phyloP scores from a whole-genome alignment of 1,139 yeast genomes.

The Ogataea hybrid region DNA sequence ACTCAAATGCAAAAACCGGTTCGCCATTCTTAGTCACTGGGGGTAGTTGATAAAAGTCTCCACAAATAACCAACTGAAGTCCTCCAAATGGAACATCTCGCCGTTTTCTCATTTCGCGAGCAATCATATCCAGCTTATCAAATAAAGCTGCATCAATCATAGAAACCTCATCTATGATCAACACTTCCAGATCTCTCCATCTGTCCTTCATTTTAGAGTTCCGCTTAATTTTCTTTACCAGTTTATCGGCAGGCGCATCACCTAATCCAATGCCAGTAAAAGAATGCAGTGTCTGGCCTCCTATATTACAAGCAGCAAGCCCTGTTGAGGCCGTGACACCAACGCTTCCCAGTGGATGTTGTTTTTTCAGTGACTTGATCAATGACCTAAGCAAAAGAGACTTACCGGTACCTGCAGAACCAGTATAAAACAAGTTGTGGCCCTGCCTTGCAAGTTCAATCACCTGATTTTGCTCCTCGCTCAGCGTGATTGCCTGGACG shows the following conservation, averaged over 20 bases:
- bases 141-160: slow-evolving; percentile 81
- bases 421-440: slow-evolving; percentile 75
- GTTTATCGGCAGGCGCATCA: slow-evolving; percentile 38
- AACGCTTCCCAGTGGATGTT: slow-evolving; percentile 45
- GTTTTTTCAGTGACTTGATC: slow-evolving; percentile 54
- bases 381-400: slow-evolving; percentile 72
- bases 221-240: slow-evolving; percentile 55
- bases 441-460: slow-evolving; percentile 64
- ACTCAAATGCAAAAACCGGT: slow-evolving; percentile 71
- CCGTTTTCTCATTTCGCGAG: slow-evolving; percentile 47
- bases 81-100: slow-evolving; percentile 76
- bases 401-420: slow-evolving; percentile 97
- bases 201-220: slow-evolving; percentile 52
- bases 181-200: slow-evolving; percentile 63
- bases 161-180: slow-evolving; percentile 83
- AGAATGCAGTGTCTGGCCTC: slow-evolving; percentile 83
- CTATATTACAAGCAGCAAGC: slow-evolving; percentile 87
- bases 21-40: slow-evolving; percentile 56
- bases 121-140: slow-evolving; percentile 68
- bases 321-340: slow-evolving; percentile 95
- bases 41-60: slow-evolving; percentile 90
- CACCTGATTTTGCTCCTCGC: slow-evolving; percentile 71
- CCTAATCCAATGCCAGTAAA: slow-evolving; percentile 89
- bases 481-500: slow-evolving; percentile 42
- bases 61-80: slow-evolving; percentile 78